phyloP scores from a whole-genome alignment of 2,329 filamentous ascomycete species.

The Verticillium albo-atrum region DNA sequence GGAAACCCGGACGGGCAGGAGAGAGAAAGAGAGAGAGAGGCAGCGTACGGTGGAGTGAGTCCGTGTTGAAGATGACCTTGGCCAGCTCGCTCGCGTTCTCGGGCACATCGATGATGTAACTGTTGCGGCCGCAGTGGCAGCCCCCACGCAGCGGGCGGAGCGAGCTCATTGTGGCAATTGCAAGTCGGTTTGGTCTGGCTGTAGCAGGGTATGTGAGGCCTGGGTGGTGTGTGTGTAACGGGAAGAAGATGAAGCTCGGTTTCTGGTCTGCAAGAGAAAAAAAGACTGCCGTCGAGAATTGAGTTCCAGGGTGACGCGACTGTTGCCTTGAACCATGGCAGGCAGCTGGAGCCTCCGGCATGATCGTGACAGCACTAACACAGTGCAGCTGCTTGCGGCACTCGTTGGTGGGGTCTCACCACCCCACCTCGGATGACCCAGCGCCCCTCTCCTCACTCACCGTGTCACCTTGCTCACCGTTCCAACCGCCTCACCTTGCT shows the following conservation, averaged over 20 bases:
- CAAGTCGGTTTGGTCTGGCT: background rate
- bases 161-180: conserved; percentile 35
- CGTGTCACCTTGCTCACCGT: background rate
- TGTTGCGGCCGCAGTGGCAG: conserved; percentile 82
- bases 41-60: conserved; percentile 60
- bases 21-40: background rate
- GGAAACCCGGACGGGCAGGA: too few species aligned
- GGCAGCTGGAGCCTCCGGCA: background rate
- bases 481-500: too few species aligned
- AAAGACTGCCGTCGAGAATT: background rate
- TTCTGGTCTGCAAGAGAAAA: background rate
- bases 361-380: background rate
- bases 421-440: background rate
- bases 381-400: background rate
- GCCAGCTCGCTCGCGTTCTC: conserved; percentile 49
- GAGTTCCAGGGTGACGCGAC: background rate
- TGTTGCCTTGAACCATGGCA: background rate
- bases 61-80: conserved; percentile 71
- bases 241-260: background rate
- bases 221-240: background rate
- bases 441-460: background rate
- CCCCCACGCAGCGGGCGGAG: conserved; percentile 62
- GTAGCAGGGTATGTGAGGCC: background rate
- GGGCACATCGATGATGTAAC: conserved; percentile 72
- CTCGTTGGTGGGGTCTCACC: background rate